These are phyloP conservation scores for Irpex lacteus DNA, from an alignment of 1,284 basidiomycete genomes.

Conservation along the genomic window DNA sequence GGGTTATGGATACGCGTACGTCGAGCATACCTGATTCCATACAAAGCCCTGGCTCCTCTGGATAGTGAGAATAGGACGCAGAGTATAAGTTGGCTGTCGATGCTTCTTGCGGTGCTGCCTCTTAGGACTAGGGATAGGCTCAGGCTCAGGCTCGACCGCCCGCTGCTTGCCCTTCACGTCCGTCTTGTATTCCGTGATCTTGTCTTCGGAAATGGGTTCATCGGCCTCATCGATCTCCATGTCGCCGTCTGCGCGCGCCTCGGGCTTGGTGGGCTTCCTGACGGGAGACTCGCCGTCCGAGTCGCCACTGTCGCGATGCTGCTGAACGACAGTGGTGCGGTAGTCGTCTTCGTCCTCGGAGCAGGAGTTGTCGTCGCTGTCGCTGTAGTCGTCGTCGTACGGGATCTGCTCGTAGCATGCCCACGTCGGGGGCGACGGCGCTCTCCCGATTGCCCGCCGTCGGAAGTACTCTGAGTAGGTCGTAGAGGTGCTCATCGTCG, in stretches of 20 bases:
- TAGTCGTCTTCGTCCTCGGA: slow-evolving; percentile 74
- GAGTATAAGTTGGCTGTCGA: slow-evolving; percentile 53
- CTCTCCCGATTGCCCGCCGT: slow-evolving; percentile 69
- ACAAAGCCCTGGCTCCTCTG: slow-evolving; percentile 84
- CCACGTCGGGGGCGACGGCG: slow-evolving; percentile 79
- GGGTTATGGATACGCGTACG: background rate
- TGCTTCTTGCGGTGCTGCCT: slow-evolving; percentile 53
- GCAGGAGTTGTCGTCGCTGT: slow-evolving; percentile 50
- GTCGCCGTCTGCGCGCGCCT: slow-evolving; percentile 42
- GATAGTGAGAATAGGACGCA: slow-evolving; percentile 79
- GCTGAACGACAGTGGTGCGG: slow-evolving; percentile 15
- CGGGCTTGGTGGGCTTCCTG: slow-evolving; percentile 28
- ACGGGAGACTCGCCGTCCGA: slow-evolving; percentile 29
- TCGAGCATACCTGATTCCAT: slow-evolving; percentile 72
- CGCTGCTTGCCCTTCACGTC: slow-evolving; percentile 78
- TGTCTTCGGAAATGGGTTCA: slow-evolving; percentile 35
- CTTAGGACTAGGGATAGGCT: slow-evolving; percentile 34
- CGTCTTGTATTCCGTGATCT: slow-evolving; percentile 42
- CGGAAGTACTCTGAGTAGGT: slow-evolving; percentile 52
- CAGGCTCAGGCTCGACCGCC: slow-evolving; percentile 59
- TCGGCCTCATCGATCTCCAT: slow-evolving; percentile 57
- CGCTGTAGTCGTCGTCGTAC: slow-evolving; percentile 44
- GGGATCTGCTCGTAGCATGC: slow-evolving; percentile 85
- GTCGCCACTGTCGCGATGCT: slow-evolving; percentile 17
- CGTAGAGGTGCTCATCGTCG: slow-evolving; percentile 21